phyloP scores from a whole-genome alignment of 2,329 filamentous ascomycete species.

The Zymoseptoria crescenta region DNA sequence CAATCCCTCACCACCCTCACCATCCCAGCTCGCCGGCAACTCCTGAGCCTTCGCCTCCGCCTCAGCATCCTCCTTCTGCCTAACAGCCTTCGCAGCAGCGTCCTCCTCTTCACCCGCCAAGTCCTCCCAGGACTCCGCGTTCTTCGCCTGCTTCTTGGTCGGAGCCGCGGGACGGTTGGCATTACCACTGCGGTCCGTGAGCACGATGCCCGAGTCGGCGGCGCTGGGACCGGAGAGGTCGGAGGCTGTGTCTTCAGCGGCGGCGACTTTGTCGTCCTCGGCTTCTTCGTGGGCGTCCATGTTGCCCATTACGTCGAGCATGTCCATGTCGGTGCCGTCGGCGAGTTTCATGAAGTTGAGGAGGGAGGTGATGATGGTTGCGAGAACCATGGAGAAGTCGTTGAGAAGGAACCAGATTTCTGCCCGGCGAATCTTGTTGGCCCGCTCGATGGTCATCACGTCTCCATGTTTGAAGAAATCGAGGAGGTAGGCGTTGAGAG shows the following conservation, averaged over 20 bases:
- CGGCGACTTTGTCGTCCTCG: conserved; percentile 34
- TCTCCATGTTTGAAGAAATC: conserved; percentile 73
- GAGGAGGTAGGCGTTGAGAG: conserved; percentile 61
- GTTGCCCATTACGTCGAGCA: conserved; percentile 45
- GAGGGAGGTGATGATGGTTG: conserved; percentile 63
- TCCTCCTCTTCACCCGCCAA: conserved; percentile 29
- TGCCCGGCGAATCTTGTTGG: conserved; percentile 58
- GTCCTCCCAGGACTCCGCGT: conserved; percentile 37
- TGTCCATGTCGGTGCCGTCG: conserved; percentile 39
- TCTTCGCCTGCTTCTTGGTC: conserved; percentile 33
- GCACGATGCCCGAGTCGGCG: conserved; percentile 24
- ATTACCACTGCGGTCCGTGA: conserved; percentile 19
- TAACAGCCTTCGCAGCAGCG: conserved; percentile 17
- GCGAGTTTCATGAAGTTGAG: conserved; percentile 49
- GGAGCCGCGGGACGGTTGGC: conserved; percentile 13
- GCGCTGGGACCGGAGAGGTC: conserved; percentile 19
- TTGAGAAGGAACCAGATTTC: conserved; percentile 69
- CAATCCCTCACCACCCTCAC: conserved; percentile 41
- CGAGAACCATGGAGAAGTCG: conserved; percentile 55
- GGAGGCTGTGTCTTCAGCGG: conserved; percentile 21
- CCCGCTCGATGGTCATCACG: conserved; percentile 49
- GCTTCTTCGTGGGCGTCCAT: conserved; percentile 45
- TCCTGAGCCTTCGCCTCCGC: conserved; percentile 19
- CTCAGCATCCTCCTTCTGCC: conserved; percentile 18
- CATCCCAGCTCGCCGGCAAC: conserved; percentile 29